Percentiles rank a stretch among this genome's conserved stretches.
Evolutionary conservation across 2,329 filamentous ascomycete genomes (phyloP).

Genomic region (Pseudogymnoascus sp.): DNA sequence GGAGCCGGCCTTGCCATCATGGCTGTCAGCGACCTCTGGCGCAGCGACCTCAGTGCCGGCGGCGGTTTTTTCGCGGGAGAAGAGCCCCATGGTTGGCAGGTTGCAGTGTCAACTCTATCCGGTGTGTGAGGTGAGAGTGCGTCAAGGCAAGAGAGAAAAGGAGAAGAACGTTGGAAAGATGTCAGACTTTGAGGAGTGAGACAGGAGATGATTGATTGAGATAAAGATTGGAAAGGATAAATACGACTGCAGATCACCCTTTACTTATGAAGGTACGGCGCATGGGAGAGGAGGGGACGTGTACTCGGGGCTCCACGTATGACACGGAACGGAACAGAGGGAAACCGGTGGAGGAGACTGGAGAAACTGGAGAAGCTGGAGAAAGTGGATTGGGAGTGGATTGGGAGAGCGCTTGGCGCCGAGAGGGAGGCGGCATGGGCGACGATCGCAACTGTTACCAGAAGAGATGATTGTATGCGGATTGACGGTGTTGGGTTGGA

Average conservation of each 20-base stretch:
- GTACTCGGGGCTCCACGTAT: not conserved
- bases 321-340: not conserved
- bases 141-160: not conserved
- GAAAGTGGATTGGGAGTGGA: slow-evolving; percentile 1
- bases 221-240: slow-evolving; percentile 10
- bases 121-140: not conserved
- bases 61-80: not conserved
- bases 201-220: not conserved
- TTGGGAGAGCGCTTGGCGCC: not conserved
- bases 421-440: not conserved
- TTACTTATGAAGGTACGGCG: not conserved
- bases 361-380: slow-evolving; percentile 2
- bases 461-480: not conserved
- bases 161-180: not conserved
- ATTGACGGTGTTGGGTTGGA: not conserved
- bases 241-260: slow-evolving; percentile 9
- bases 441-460: slow-evolving; percentile 10
- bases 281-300: not conserved
- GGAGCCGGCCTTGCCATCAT: not conserved
- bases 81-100: not conserved
- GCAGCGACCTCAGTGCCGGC: not conserved
- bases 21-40: not conserved
- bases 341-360: not conserved
- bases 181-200: not conserved
- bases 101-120: not conserved